Base-by-base conservation (phyloP, 2,329 filamentous ascomycete genomes). In the Sporothrix brasiliensis region DNA sequence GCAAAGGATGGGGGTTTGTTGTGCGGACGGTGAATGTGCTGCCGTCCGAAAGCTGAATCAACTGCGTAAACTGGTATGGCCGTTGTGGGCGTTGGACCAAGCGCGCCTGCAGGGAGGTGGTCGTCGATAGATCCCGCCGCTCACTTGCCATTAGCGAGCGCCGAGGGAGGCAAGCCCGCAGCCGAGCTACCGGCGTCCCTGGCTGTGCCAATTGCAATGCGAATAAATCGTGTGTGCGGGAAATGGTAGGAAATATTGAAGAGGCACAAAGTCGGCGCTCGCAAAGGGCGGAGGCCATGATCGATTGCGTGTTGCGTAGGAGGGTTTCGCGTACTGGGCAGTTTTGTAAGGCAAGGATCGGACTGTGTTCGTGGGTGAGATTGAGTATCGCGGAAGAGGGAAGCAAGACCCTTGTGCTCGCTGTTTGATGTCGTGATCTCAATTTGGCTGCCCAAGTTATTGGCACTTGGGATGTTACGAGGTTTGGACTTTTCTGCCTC, bases 1-100 rank as follows among this genome's bases (percentile, higher is more conserved):
- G 86, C 63, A 91, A 79, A 3, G 86, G 84, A 49, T 81, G 75
- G 0, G 92, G 92, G 13, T 88, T 92, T 13, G 92, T 93, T 30
- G 92, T 94, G 78, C 91, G 91, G 77, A 89, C 86, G 65, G 91
- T 89, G 81, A 88, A 98, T 72, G 94, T 91, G 77, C 88, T 92
- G 76, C 95, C 95, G 83, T 99, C 95, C 53, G 91, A 92, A 74
- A 98, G 90, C 69, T 93, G 94, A 75, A 99, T 86, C 72, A 99
- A 87, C 82, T 99, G 95, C n/a, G 94, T 97, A 85, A 97, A 98
- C 75, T 91, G 92, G 85, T 97, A 98, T 54, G 95, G 94, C 6
- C 94, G 89, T 77, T 93, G 91, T n/a, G 93, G 93, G 19, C 95
- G 92, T 73, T 87, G 87, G 78, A 98, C 88, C 73, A 97, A 91